phyloP scores from a whole-genome alignment of 1,284 basidiomycete species.

The Sphaerobolus stellatus region DNA sequence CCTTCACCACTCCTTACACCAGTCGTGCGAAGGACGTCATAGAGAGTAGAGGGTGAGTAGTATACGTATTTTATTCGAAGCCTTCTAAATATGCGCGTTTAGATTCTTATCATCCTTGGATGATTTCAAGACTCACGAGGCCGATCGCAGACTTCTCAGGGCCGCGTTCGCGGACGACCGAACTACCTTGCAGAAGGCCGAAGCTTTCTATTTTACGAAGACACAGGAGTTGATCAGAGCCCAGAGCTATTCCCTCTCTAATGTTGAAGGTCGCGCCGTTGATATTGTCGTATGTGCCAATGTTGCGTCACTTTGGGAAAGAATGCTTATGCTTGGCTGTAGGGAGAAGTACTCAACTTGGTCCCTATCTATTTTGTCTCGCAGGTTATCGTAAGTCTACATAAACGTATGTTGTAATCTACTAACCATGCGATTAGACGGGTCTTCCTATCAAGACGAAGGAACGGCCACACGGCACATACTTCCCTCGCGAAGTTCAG shows the following conservation, averaged over 20 bases:
- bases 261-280: constrained; percentile 49
- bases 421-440: constrained; percentile 41
- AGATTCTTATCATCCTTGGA: constrained; percentile 13
- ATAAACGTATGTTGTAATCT: background rate
- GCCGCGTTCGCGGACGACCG: background rate
- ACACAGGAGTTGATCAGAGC: constrained; percentile 55
- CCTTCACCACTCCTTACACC: constrained; percentile 2
- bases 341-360: constrained; percentile 61
- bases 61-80: background rate
- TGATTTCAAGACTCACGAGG: constrained; percentile 3
- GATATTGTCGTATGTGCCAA: constrained; percentile 53
- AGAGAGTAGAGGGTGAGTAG: constrained; percentile 25
- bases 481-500: constrained; percentile 62
- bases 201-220: constrained; percentile 59
- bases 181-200: constrained; percentile 44
- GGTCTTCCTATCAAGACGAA: constrained; percentile 72
- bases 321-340: background rate
- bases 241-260: constrained; percentile 55
- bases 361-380: constrained; percentile 70
- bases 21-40: constrained; percentile 39
- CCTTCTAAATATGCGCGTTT: background rate
- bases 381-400: constrained; percentile 56
- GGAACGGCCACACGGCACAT: constrained; percentile 50
- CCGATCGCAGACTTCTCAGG: background rate
- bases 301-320: background rate